phyloP scores from a whole-genome alignment of 2,329 filamentous ascomycete species.

The Neodidymelliopsis sp. region DNA sequence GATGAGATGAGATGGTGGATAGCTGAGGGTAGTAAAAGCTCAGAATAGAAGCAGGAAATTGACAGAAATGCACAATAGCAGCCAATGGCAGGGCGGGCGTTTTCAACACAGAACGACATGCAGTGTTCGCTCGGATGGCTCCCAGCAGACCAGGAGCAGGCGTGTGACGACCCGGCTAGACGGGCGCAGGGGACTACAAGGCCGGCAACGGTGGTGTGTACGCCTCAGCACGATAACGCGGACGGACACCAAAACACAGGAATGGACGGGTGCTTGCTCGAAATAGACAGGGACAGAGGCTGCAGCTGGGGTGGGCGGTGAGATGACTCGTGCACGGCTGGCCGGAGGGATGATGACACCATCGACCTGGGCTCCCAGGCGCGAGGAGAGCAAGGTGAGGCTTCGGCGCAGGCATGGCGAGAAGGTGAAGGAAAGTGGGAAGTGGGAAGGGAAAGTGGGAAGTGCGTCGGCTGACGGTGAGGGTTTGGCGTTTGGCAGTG shows the following conservation, averaged over 20 bases:
- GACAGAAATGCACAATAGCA: not conserved
- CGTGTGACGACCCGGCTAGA: slow-evolving; percentile 35
- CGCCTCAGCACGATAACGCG: slow-evolving; percentile 40
- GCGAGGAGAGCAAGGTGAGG: slow-evolving; percentile 28
- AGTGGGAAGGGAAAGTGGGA: slow-evolving; percentile 18
- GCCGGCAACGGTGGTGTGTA: slow-evolving; percentile 7
- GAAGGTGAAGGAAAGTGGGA: slow-evolving; percentile 12
- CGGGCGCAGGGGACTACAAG: slow-evolving; percentile 29
- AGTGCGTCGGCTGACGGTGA: slow-evolving; percentile 38
- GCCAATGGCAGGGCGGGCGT: slow-evolving; percentile 21
- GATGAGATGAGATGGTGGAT: too few species aligned
- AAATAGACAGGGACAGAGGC: slow-evolving; percentile 35
- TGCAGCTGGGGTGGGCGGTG: slow-evolving; percentile 41
- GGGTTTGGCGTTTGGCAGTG: slow-evolving; percentile 9
- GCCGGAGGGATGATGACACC: slow-evolving; percentile 42
- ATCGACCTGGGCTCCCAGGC: slow-evolving; percentile 21
- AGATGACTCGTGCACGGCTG: slow-evolving; percentile 45
- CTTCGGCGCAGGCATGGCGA: slow-evolving; percentile 25
- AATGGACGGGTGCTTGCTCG: slow-evolving; percentile 8
- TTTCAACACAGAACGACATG: slow-evolving; percentile 39
- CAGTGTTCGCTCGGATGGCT: slow-evolving; percentile 38
- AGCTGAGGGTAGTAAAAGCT: not conserved
- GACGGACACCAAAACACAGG: slow-evolving; percentile 34
- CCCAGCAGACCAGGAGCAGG: slow-evolving; percentile 28
- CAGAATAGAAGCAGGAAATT: not conserved